Conservation (phyloP, 106 monocot species). For the Dendrobium chrysotoxum region DNA sequence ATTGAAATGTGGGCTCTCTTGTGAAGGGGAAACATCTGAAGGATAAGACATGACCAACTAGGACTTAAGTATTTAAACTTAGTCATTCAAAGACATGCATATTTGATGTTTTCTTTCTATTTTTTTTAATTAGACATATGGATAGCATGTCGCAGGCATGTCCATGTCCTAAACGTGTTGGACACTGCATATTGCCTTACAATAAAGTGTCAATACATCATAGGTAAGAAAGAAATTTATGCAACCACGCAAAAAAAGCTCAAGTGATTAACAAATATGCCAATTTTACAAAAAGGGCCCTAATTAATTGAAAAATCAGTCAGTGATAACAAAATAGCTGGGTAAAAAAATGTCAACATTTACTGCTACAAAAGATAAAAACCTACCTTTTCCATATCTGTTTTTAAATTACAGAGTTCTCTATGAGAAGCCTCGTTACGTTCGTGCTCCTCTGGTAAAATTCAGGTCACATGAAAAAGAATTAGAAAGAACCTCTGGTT, state of each 20-base stretch:
- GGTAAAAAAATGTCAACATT: not conserved
- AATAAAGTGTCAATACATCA: too few relatives aligned
- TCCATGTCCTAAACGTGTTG: too few relatives aligned
- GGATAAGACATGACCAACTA: too few relatives aligned
- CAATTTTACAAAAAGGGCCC: not conserved
- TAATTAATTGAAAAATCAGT: not conserved
- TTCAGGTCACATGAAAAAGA: not conserved
- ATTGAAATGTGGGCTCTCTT: too few relatives aligned
- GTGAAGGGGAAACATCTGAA: too few relatives aligned
- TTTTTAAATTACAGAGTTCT: slow-evolving; percentile 41
- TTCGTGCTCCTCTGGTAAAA: slow-evolving; percentile 47
- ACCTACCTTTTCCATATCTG: slow-evolving; percentile 49
- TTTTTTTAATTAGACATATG: too few relatives aligned
- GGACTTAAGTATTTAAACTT: too few relatives aligned
- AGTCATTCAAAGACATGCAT: too few relatives aligned
- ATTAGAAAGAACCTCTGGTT: not conserved
- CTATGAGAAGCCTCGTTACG: slow-evolving; percentile 36
- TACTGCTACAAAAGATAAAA: not conserved
- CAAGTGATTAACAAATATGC: not conserved
- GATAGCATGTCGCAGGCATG: too few relatives aligned
- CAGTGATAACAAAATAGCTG: not conserved
- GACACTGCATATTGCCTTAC: too few relatives aligned
- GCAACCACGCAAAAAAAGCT: not conserved
- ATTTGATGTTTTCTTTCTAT: too few relatives aligned
- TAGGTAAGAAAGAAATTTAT: not conserved